Conservation (phyloP, 177 flowering plant genomes). For the Tripterygium wilfordii region DNA sequence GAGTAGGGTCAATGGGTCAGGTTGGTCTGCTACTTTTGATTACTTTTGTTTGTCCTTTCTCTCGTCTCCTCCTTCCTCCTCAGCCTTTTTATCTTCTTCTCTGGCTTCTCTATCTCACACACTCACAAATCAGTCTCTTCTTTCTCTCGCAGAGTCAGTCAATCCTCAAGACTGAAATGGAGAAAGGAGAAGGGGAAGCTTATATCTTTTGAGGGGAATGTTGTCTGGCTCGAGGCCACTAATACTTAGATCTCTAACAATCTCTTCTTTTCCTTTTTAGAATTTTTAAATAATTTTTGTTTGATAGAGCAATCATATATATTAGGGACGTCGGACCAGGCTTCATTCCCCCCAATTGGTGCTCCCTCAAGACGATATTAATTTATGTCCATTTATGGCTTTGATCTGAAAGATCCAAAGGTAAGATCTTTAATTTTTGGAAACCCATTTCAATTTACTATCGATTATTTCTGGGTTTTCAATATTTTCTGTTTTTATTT, state of each 20-base stretch:
- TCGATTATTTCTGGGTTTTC: conserved; percentile 1
- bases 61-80: conserved; percentile 15
- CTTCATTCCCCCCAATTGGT: conserved; percentile 96
- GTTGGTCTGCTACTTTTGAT: conserved; percentile 31
- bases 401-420: conserved; percentile 5
- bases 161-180: not conserved
- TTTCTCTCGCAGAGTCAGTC: conserved; percentile 7
- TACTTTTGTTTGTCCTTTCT: conserved; percentile 50
- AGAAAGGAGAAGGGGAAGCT: conserved; percentile 16
- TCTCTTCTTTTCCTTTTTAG: not conserved
- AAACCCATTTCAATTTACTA: not conserved
- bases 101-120: conserved; percentile 3
- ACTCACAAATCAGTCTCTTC: conserved; percentile 7
- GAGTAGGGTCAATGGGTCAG: conserved; percentile 33
- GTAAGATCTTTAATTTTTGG: not conserved
- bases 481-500: no score
- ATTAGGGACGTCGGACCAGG: conserved; percentile 93
- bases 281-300: not conserved
- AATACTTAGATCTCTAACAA: conserved; percentile 13
- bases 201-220: conserved; percentile 67
- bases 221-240: conserved; percentile 86
- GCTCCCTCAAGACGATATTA: no score
- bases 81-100: conserved; percentile 16
- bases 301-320: conserved; percentile 9
- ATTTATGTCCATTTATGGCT: no score